Percentiles rank a stretch among this genome's conserved stretches.
phyloP scores from a whole-genome alignment of 192 early-diverging fungal genomes.

The Backusella sp. region DNA sequence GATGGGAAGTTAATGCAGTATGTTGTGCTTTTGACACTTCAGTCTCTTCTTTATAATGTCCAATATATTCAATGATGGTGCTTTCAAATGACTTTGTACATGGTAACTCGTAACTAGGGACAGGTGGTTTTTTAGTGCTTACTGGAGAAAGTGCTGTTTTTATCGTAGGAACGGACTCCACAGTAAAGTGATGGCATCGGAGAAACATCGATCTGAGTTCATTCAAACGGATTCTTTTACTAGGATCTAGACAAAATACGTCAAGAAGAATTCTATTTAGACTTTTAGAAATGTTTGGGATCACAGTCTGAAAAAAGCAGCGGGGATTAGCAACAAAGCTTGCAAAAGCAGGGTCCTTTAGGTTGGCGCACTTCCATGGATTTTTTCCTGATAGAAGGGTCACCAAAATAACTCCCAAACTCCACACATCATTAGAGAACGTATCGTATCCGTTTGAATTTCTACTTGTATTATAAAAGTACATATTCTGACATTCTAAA shows the following conservation, averaged over 20 bases:
- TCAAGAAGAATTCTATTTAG: constrained; percentile 52
- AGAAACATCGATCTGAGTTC: constrained; percentile 33
- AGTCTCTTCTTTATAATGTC: not conserved
- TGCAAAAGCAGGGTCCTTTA: constrained; percentile 56
- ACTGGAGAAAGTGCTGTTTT: not conserved
- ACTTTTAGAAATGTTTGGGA: constrained; percentile 52
- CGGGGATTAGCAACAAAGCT: constrained; percentile 48
- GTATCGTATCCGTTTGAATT: constrained; percentile 59
- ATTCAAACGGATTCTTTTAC: constrained; percentile 37
- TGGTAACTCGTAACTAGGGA: not conserved
- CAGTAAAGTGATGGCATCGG: constrained; percentile 4
- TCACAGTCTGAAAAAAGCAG: constrained; percentile 63
- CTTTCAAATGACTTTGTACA: constrained; percentile 15
- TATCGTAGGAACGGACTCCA: not conserved
- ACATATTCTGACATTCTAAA: constrained; percentile 58
- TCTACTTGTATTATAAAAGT: constrained; percentile 4
- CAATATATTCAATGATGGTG: constrained; percentile 6
- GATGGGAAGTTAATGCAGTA: not conserved
- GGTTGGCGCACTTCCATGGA: constrained; percentile 73
- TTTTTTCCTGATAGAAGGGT: constrained; percentile 76
- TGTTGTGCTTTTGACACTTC: constrained; percentile 2
- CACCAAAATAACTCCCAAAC: constrained; percentile 92
- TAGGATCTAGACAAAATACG: constrained; percentile 46
- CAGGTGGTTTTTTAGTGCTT: not conserved
- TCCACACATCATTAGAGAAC: constrained; percentile 83